phyloP scores from a whole-genome alignment of 2,329 filamentous ascomycete species.

The Sarocladiaceae sp. region DNA sequence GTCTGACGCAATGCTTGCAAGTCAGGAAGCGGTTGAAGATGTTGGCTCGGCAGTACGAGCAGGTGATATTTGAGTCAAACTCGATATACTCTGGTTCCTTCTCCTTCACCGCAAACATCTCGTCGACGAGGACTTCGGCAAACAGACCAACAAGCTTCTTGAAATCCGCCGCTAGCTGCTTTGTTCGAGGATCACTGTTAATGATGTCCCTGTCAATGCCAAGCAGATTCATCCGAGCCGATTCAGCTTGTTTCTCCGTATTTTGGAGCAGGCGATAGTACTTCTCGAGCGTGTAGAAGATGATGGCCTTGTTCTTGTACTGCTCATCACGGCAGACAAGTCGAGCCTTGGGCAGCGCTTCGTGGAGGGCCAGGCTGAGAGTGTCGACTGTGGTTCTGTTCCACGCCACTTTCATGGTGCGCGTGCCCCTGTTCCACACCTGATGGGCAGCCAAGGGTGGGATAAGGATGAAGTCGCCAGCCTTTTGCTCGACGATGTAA shows the following conservation, averaged over 20 bases:
- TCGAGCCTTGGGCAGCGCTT: slow-evolving; percentile 81
- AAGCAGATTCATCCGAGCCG: slow-evolving; percentile 38
- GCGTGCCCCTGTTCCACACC: slow-evolving; percentile 94
- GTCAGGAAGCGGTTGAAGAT: slow-evolving; percentile 97
- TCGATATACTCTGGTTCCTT: slow-evolving; percentile 67
- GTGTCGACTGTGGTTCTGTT: slow-evolving; percentile 93
- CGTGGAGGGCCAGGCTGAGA: slow-evolving; percentile 74
- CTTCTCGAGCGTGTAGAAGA: slow-evolving; percentile 79
- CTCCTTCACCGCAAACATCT: slow-evolving; percentile 73
- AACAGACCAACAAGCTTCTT: slow-evolving; percentile 72
- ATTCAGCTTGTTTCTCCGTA: slow-evolving; percentile 43
- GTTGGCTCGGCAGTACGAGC: slow-evolving; percentile 91
- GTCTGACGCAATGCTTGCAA: slow-evolving; percentile 74
- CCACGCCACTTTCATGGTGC: slow-evolving; percentile 97
- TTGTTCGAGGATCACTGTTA: slow-evolving; percentile 40
- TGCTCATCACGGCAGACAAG: slow-evolving; percentile 95
- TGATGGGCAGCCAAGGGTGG: slow-evolving; percentile 92
- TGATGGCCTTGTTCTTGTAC: slow-evolving; percentile 96
- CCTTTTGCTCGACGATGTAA: slow-evolving; percentile 84
- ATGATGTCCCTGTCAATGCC: slow-evolving; percentile 41
- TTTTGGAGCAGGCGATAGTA: slow-evolving; percentile 59
- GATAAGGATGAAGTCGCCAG: slow-evolving; percentile 88
- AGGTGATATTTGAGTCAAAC: slow-evolving; percentile 89
- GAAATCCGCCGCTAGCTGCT: slow-evolving; percentile 77
- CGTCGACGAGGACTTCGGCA: slow-evolving; percentile 72